These are phyloP conservation scores for Neurospora sp. DNA, from an alignment of 2,329 filamentous ascomycete genomes.

Conservation along the genomic window DNA sequence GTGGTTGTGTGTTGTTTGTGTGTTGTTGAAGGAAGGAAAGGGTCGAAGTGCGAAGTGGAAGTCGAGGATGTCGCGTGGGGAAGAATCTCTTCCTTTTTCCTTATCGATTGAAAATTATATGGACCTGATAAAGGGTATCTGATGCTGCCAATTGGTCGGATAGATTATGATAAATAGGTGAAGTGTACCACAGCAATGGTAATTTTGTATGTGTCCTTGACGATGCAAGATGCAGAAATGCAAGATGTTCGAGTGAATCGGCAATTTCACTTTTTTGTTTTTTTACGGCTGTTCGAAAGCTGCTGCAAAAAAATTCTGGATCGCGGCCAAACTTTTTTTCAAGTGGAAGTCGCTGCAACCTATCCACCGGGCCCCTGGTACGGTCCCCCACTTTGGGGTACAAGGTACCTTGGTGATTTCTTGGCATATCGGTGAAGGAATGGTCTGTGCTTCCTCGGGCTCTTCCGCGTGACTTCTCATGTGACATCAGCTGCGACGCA, in stretches of 20 bases:
- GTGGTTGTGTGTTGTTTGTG: neutral
- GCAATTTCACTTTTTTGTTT: neutral
- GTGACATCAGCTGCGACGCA: conserved; percentile 1
- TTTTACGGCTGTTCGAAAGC: neutral
- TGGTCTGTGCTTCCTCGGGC: neutral
- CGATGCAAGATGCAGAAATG: neutral
- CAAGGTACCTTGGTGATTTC: neutral
- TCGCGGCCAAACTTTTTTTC: conserved; percentile 15
- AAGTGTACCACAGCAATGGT: neutral
- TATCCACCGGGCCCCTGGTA: neutral
- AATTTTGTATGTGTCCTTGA: neutral
- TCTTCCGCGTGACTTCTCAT: conserved; percentile 4
- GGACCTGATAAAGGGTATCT: neutral
- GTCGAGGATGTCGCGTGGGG: neutral
- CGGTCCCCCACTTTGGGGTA: conserved; percentile 1
- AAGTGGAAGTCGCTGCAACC: conserved; percentile 4
- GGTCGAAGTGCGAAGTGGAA: neutral
- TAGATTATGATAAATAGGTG: neutral
- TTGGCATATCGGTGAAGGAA: neutral
- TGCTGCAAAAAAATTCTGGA: neutral
- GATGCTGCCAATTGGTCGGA: neutral
- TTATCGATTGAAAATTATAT: conserved; percentile 1
- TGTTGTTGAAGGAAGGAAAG: neutral
- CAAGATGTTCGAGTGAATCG: neutral
- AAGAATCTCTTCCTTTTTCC: neutral